These are phyloP conservation scores for Aphanomyces invadans DNA, from an alignment of 352 stramenopile genomes.

Conservation along the genomic window DNA sequence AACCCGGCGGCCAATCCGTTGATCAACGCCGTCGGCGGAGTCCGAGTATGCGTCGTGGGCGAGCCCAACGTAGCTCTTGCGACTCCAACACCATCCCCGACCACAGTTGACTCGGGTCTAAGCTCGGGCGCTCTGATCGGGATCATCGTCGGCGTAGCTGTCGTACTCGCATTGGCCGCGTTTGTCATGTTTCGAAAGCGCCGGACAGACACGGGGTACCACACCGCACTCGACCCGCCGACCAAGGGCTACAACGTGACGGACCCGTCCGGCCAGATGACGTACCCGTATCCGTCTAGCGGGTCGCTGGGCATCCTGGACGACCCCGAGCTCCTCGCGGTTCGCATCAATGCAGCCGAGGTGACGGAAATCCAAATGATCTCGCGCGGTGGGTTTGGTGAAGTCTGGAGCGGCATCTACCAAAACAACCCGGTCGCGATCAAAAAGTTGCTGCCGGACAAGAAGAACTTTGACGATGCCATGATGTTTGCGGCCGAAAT, in stretches of 20 bases:
- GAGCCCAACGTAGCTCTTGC: conserved; percentile 24
- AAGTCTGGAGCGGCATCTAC: conserved; percentile 62
- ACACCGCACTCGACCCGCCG: background rate
- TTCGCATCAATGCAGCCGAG: conserved; percentile 48
- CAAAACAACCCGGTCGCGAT: conserved; percentile 60
- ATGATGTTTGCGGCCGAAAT: conserved; percentile 52
- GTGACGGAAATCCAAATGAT: conserved; percentile 51
- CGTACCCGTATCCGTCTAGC: conserved; percentile 28
- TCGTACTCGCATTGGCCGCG: conserved; percentile 32
- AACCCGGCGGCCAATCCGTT: background rate
- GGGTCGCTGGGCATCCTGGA: conserved; percentile 56
- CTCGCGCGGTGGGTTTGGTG: conserved; percentile 54
- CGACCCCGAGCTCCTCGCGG: conserved; percentile 49
- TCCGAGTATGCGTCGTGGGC: conserved; percentile 26
- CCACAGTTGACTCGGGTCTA: conserved; percentile 21
- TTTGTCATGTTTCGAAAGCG: conserved; percentile 36
- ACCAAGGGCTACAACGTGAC: conserved; percentile 29
- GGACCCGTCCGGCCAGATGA: conserved; percentile 28
- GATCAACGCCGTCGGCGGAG: conserved; percentile 4
- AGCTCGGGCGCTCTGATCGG: conserved; percentile 36
- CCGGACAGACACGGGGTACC: background rate
- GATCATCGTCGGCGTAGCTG: conserved; percentile 32
- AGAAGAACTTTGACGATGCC: conserved; percentile 50
- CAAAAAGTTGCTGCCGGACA: conserved; percentile 47
- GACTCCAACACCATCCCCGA: conserved; percentile 23